Conservation (phyloP, 2,329 filamentous ascomycete species). For the Stachybotrys elegans region DNA sequence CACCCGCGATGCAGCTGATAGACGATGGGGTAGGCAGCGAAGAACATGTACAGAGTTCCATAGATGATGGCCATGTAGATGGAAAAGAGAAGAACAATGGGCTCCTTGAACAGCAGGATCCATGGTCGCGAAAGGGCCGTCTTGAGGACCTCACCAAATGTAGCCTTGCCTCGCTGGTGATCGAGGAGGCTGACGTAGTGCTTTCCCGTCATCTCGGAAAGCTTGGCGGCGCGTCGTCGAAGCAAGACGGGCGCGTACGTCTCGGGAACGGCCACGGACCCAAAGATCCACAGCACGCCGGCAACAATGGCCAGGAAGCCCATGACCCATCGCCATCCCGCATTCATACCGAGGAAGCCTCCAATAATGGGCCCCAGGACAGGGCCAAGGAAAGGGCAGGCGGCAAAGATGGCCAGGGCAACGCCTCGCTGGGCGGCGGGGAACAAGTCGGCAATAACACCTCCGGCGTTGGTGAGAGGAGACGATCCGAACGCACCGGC, state of each 20-base stretch:
- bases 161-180: conserved; percentile 4
- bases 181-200: conserved; percentile 40
- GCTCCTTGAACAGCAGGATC: conserved; percentile 55
- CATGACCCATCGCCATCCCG: conserved; percentile 56
- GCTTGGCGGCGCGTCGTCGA: conserved; percentile 36
- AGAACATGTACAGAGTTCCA: conserved; percentile 43
- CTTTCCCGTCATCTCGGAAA: conserved; percentile 43
- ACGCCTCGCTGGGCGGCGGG: conserved; percentile 41
- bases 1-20: conserved; percentile 48
- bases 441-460: conserved; percentile 55
- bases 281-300: conserved; percentile 45
- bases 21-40: conserved; percentile 47
- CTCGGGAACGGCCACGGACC: conserved; percentile 41
- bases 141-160: conserved; percentile 27
- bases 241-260: conserved; percentile 49
- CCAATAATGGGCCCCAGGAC: conserved; percentile 51
- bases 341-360: conserved; percentile 50
- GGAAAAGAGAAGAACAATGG: conserved; percentile 54
- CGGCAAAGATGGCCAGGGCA: conserved; percentile 49
- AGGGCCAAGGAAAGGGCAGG: conserved; percentile 55
- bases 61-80: conserved; percentile 53
- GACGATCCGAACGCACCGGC: conserved; percentile 52
- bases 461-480: conserved; percentile 51
- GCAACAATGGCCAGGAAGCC: conserved; percentile 52
- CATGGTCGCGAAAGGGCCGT: conserved; percentile 42